phyloP scores from a whole-genome alignment of 2,329 filamentous ascomycete genomes.

The Cadophora malorum region DNA sequence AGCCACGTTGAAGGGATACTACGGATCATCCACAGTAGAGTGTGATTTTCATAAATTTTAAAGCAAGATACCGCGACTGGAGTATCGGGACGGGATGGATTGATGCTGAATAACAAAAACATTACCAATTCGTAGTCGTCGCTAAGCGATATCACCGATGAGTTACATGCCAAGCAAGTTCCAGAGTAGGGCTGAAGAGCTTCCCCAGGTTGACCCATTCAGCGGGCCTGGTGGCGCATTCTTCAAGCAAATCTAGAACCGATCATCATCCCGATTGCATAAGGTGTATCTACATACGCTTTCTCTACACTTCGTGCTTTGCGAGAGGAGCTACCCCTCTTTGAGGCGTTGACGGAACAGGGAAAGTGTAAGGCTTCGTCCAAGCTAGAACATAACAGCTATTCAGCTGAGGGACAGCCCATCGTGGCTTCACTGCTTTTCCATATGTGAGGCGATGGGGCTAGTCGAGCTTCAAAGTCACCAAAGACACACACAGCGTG shows the following conservation, averaged over 20 bases:
- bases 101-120: not conserved
- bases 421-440: not conserved
- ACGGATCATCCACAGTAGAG: not conserved
- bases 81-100: not conserved
- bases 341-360: constrained; percentile 10
- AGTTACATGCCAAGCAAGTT: not conserved
- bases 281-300: not conserved
- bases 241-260: not conserved
- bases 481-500: not conserved
- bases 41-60: not conserved
- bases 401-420: constrained; percentile 6
- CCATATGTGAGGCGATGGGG: not conserved
- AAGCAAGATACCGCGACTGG: not conserved
- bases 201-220: constrained; percentile 16
- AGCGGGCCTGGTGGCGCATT: constrained; percentile 11
- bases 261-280: constrained; percentile 8
- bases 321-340: constrained; percentile 14
- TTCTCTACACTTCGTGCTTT: constrained; percentile 5
- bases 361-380: not conserved
- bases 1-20: no score
- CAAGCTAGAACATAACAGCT: not conserved
- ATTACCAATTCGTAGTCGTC: not conserved
- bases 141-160: constrained; percentile 12
- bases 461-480: not conserved
- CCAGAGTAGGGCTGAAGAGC: constrained; percentile 9